Evolutionary conservation across 345 rosid species (phyloP).

Genomic region (Schrenkiella parvula): DNA sequence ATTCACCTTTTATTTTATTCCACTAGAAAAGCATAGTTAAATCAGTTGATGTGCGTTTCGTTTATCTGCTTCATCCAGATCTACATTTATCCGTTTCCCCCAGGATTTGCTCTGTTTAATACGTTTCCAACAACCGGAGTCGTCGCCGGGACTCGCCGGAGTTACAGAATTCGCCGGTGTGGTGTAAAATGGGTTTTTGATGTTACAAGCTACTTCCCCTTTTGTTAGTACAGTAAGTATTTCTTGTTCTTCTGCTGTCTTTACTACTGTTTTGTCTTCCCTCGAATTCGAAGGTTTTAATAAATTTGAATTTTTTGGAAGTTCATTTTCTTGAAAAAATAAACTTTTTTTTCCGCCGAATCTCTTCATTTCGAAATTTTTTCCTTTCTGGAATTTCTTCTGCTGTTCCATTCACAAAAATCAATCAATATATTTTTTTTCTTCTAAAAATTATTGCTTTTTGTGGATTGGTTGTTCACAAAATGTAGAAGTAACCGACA

Average conservation of each 20-base stretch:
- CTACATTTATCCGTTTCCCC: slow-evolving; percentile 10
- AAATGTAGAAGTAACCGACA: slow-evolving; percentile 28
- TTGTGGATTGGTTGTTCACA: slow-evolving; percentile 8
- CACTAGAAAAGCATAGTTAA: neutral
- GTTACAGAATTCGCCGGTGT: neutral
- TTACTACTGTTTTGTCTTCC: neutral
- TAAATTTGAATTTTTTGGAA: neutral
- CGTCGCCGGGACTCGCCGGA: slow-evolving; percentile 19
- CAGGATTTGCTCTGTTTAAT: neutral
- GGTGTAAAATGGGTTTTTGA: slow-evolving; percentile 9
- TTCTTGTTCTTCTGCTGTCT: neutral
- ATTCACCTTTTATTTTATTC: slow-evolving; percentile 10
- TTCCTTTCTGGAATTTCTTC: neutral
- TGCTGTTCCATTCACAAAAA: slow-evolving; percentile 1
- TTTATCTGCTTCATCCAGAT: slow-evolving; percentile 19
- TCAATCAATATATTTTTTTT: neutral
- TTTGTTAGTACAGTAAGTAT: neutral
- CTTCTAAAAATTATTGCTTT: neutral
- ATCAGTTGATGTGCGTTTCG: neutral
- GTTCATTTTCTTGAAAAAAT: neutral
- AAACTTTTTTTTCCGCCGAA: neutral
- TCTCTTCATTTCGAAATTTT: neutral
- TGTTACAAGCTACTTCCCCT: neutral
- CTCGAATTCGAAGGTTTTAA: neutral
- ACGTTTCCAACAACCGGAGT: neutral